phyloP scores from a whole-genome alignment of 306 rosid species.

The Astragalus glycyphyllos region DNA sequence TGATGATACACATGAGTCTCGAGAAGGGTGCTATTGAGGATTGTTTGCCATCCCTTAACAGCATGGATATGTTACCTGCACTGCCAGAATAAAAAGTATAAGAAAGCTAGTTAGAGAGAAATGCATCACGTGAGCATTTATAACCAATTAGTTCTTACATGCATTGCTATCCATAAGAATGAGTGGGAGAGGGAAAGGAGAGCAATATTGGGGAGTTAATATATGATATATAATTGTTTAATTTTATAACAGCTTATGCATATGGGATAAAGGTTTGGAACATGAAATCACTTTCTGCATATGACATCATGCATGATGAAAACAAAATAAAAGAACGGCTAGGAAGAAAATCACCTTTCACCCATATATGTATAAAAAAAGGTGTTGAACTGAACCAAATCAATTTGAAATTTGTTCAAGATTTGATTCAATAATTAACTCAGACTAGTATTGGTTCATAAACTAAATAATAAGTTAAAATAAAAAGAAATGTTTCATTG shows the following conservation, averaged over 20 bases:
- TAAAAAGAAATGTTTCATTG: too few species aligned
- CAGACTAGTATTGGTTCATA: too few species aligned
- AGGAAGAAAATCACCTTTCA: not conserved
- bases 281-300: too few species aligned
- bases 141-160: slow-evolving; percentile 31
- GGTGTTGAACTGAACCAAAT: too few species aligned
- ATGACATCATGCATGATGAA: slow-evolving; percentile 17
- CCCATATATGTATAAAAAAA: too few species aligned
- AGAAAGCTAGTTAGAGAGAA: slow-evolving; percentile 2
- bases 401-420: too few species aligned
- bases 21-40: slow-evolving; percentile 31
- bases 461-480: too few species aligned
- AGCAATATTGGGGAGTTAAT: not conserved
- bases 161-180: slow-evolving; percentile 24
- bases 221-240: too few species aligned
- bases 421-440: too few species aligned
- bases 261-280: too few species aligned
- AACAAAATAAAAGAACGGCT: not conserved
- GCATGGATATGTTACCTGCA: slow-evolving; percentile 39
- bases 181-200: slow-evolving; percentile 10
- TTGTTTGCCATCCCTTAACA: slow-evolving; percentile 47
- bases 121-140: slow-evolving; percentile 38
- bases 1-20: slow-evolving; percentile 44
- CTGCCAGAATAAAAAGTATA: slow-evolving; percentile 37
- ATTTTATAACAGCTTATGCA: too few species aligned